Base-by-base conservation (phyloP, 2,329 filamentous ascomycete species). In the Teratosphaeria destructans region DNA sequence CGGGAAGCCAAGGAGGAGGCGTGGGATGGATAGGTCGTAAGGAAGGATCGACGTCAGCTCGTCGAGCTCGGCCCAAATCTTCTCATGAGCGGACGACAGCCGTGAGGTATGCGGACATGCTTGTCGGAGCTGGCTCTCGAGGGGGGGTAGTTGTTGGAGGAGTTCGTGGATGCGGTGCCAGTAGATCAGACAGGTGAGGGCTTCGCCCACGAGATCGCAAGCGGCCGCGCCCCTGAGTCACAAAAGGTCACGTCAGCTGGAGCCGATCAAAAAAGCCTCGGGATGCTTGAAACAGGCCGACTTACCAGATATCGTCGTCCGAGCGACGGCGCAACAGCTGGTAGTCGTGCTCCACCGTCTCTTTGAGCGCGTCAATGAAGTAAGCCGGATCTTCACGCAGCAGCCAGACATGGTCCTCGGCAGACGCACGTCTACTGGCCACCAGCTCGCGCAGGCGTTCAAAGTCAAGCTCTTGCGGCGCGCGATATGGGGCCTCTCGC, bases 381-480 rank as follows among this genome's bases (percentile, higher is more conserved):
- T 84, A 85, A 0, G 70, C 70, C 0, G 83, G 82, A 65, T 86
- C 84, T 64, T 86, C 83, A 7, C 82, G 76, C 2, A 86, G 70
- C 0, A 75, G 65, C 77, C 77, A 82, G 0, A 84, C 52, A 63
- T 85, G 80, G 67, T 85, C 82, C 58, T 82, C 77, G 0, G 77
- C 76, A 3, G 74, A 73, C 0, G 72, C 65, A 0, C 64, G 64
- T 61, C 73, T 76, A 0, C 79, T 78, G 2, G 66, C 67, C 0
- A 82, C 70, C 3, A 85, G 64, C 1, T 70, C 66, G 47, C 75
- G 70, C 0, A 85, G 70, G 0, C 75, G 73, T 0, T 55, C 62
- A 1, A 84, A 68, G 62, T 85, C 76, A 0, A 84, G 67, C 2
- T 67, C 63, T 0, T 74, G 71, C 0, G 82, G 82, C 0, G 76